A percentile compares a stretch with the other conserved stretches of the same genome.
These are phyloP conservation scores for Castanea crenata DNA, from an alignment of 306 rosid genomes.

Conservation along the genomic window DNA sequence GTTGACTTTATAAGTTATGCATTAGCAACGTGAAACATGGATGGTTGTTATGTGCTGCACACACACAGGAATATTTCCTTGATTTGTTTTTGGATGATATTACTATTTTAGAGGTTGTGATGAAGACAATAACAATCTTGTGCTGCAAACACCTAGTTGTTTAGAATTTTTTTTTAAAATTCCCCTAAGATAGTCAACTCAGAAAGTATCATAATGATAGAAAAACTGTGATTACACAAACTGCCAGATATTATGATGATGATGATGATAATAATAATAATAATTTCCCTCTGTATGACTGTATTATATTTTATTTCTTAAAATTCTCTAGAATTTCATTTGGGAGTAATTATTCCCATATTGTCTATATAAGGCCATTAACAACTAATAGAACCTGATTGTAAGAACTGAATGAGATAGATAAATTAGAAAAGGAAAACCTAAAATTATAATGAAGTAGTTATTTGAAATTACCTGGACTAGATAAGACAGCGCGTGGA, in stretches of 20 bases:
- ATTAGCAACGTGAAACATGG: background rate
- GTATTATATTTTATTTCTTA: background rate
- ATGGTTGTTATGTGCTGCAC: background rate
- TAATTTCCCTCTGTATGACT: background rate
- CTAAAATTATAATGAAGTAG: background rate
- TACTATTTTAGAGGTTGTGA: too few species aligned
- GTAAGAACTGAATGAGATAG: background rate
- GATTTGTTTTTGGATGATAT: background rate
- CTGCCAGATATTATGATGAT: too few species aligned
- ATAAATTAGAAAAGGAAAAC: constrained; percentile 7
- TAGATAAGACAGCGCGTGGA: constrained; percentile 89
- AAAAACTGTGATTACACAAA: background rate
- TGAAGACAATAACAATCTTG: background rate
- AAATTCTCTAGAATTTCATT: background rate
- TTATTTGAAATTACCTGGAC: constrained; percentile 60
- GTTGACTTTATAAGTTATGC: background rate
- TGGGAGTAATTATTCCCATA: background rate
- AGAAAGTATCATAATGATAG: background rate
- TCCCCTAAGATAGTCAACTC: background rate
- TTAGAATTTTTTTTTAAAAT: background rate
- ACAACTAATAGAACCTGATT: background rate
- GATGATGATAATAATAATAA: too few species aligned
- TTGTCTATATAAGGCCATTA: background rate
- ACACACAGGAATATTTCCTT: background rate
- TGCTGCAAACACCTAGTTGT: background rate